These are phyloP conservation scores for Allium cepa DNA, from an alignment of 106 monocot species.

Conservation along the genomic window DNA sequence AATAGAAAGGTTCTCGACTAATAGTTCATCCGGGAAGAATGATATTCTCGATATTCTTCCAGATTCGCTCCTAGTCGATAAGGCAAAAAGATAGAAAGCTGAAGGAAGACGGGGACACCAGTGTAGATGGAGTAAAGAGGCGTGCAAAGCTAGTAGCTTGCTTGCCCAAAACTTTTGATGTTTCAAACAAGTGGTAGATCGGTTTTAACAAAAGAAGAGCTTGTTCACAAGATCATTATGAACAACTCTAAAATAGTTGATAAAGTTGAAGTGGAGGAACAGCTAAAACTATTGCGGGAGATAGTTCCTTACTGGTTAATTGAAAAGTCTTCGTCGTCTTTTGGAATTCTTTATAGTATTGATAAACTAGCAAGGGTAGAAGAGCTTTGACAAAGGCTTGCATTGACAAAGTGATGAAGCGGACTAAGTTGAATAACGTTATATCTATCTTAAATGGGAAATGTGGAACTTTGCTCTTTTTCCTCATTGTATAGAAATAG, in stretches of 20 bases:
- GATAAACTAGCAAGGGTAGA: constrained; percentile 5
- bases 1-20: not conserved
- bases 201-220: constrained; percentile 80
- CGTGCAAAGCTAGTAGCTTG: constrained; percentile 49
- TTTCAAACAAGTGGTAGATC: constrained; percentile 57
- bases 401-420: not conserved
- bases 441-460: too few relatives aligned
- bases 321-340: constrained; percentile 34
- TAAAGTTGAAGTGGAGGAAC: constrained; percentile 81
- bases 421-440: too few relatives aligned
- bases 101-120: constrained; percentile 43
- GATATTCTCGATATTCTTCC: constrained; percentile 61
- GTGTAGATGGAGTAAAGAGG: constrained; percentile 30
- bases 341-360: constrained; percentile 38
- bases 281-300: constrained; percentile 59
- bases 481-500: not conserved
- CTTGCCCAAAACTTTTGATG: constrained; percentile 69
- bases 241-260: constrained; percentile 63
- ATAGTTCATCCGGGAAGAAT: constrained; percentile 13
- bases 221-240: constrained; percentile 69
- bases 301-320: constrained; percentile 82
- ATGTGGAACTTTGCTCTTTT: too few relatives aligned
- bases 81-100: constrained; percentile 66
- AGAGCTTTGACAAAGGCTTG: constrained; percentile 10
- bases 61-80: constrained; percentile 64